Percentiles rank a stretch among this genome's conserved stretches.
phyloP scores from a whole-genome alignment of 345 rosid genomes.

The Hirschfeldia incana region DNA sequence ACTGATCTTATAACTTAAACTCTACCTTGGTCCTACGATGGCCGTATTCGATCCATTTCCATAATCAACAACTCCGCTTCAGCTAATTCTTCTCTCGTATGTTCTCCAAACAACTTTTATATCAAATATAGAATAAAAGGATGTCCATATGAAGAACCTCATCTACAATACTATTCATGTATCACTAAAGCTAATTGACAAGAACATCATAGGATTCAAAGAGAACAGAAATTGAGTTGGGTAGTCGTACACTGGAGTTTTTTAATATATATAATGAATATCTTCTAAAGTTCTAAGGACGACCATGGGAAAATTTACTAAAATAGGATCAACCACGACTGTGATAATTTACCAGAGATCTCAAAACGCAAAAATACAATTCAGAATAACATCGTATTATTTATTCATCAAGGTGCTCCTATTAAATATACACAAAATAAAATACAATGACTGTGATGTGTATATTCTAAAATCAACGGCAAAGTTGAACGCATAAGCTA shows the following conservation, averaged over 20 bases:
- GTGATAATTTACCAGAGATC: neutral
- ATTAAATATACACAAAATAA: constrained; percentile 20
- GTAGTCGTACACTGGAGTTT: no score
- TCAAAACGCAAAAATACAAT: neutral
- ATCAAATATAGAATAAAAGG: no score
- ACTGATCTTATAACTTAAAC: no score
- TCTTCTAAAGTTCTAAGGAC: neutral
- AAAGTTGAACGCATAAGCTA: constrained; percentile 59
- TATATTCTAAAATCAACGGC: constrained; percentile 44
- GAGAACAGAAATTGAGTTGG: no score
- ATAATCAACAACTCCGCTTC: no score
- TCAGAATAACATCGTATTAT: neutral
- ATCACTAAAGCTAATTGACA: no score
- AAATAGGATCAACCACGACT: neutral
- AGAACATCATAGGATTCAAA: neutral
- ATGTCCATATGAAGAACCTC: no score
- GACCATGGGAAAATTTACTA: neutral
- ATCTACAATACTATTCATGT: neutral
- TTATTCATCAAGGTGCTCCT: constrained; percentile 12
- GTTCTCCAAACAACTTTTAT: no score
- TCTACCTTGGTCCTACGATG: no score
- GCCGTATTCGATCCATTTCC: no score
- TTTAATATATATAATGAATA: neutral
- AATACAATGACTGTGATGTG: constrained; percentile 3
- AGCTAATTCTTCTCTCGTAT: no score